Percentiles rank a stretch among this genome's conserved stretches.
Conservation (phyloP, 1,284 basidiomycete genomes). For the Amylostereum areolatum region DNA sequence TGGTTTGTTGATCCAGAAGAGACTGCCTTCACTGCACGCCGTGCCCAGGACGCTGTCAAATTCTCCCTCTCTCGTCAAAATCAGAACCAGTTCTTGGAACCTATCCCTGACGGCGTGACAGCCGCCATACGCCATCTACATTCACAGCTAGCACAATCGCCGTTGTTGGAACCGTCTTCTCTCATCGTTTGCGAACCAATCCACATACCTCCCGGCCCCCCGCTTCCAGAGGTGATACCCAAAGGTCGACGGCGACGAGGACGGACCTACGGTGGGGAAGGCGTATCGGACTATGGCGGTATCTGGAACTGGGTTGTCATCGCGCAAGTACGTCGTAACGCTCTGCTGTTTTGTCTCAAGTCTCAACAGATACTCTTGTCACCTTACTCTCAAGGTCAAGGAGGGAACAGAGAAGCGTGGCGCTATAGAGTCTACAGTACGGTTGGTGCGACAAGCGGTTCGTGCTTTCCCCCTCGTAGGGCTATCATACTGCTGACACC, state of each 20-base stretch:
- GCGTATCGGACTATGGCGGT: slow-evolving; percentile 43
- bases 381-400: slow-evolving; percentile 53
- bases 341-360: not conserved
- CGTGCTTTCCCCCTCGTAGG: slow-evolving; percentile 17
- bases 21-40: too few relatives aligned
- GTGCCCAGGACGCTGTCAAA: too few relatives aligned
- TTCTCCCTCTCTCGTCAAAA: too few relatives aligned
- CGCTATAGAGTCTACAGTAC: slow-evolving; percentile 64
- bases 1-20: too few relatives aligned
- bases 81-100: too few relatives aligned
- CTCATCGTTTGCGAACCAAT: slow-evolving; percentile 47
- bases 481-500: not conserved
- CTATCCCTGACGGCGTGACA: slow-evolving; percentile 47
- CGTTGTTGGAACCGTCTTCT: slow-evolving; percentile 53
- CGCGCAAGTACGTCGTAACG: slow-evolving; percentile 49
- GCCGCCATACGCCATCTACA: slow-evolving; percentile 43
- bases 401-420: slow-evolving; percentile 76
- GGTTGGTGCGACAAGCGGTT: slow-evolving; percentile 61
- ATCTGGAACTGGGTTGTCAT: slow-evolving; percentile 72
- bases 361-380: not conserved
- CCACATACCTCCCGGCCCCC: slow-evolving; percentile 42
- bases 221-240: slow-evolving; percentile 43
- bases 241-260: slow-evolving; percentile 63
- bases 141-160: slow-evolving; percentile 45
- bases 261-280: slow-evolving; percentile 59